Evolutionary conservation across 2,329 filamentous ascomycete species (phyloP).

Genomic region (Bimuria novae-zelandiae): DNA sequence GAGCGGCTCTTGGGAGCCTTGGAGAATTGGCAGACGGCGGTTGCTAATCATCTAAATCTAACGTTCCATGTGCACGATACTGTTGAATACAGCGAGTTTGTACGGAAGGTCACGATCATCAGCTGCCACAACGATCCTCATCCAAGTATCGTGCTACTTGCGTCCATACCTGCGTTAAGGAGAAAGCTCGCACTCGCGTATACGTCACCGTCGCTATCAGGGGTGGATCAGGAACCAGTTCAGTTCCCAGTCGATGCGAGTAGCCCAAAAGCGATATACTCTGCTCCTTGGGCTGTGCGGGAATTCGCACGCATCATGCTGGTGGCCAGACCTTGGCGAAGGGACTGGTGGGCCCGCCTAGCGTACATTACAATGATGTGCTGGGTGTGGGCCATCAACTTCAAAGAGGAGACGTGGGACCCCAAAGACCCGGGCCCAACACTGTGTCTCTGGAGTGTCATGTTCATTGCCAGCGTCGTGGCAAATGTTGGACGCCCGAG

Average conservation of each 20-base stretch:
- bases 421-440: slow-evolving; percentile 8
- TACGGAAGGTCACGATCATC: slow-evolving; percentile 7
- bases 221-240: neutral
- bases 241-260: neutral
- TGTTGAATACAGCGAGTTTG: slow-evolving; percentile 4
- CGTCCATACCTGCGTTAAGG: neutral
- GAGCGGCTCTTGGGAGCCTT: neutral
- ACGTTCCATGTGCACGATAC: slow-evolving; percentile 13
- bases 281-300: neutral
- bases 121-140: slow-evolving; percentile 11
- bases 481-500: neutral
- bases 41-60: slow-evolving; percentile 10
- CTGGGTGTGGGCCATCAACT: slow-evolving; percentile 7
- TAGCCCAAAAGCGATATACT: slow-evolving; percentile 6
- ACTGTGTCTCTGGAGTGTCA: slow-evolving; percentile 9
- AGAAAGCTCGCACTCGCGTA: slow-evolving; percentile 8
- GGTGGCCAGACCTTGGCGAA: neutral
- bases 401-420: slow-evolving; percentile 13
- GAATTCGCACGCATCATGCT: neutral
- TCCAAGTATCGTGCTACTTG: slow-evolving; percentile 9
- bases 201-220: neutral
- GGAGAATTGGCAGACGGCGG: neutral
- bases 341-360: slow-evolving; percentile 4
- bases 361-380: slow-evolving; percentile 4
- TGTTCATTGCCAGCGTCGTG: neutral